A percentile compares a stretch with the other conserved stretches of the same genome.
These are phyloP conservation scores for Mortierella sp. DNA, from an alignment of 371 early-diverging fungal genomes.

Conservation along the genomic window DNA sequence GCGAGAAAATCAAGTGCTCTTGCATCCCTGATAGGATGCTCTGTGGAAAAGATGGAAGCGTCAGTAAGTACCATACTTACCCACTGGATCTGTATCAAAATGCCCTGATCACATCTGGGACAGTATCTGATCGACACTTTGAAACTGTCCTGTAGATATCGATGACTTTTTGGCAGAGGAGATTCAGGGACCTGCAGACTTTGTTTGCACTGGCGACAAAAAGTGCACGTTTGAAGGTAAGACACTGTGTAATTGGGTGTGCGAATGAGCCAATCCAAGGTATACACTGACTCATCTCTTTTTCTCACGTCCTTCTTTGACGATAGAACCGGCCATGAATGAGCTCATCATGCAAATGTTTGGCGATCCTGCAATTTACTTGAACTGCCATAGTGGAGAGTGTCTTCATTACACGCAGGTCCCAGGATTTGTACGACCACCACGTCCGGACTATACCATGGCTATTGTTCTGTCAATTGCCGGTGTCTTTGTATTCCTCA, in stretches of 20 bases:
- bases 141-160: conserved; percentile 58
- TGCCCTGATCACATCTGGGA: background rate
- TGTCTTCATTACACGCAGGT: conserved; percentile 90
- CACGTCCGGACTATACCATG: conserved; percentile 66
- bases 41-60: conserved; percentile 81
- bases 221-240: conserved; percentile 75
- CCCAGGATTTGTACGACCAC: conserved; percentile 77
- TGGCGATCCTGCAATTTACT: conserved; percentile 80
- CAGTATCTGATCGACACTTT: no score
- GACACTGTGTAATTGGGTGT: background rate
- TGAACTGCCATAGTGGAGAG: conserved; percentile 81
- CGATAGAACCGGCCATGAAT: conserved; percentile 80
- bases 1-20: conserved; percentile 73
- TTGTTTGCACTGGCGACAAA: conserved; percentile 65
- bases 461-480: conserved; percentile 69
- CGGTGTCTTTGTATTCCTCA: conserved; percentile 67
- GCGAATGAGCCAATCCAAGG: background rate
- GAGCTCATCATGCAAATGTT: conserved; percentile 76
- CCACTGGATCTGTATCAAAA: background rate
- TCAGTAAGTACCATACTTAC: conserved; percentile 57
- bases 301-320: background rate
- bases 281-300: background rate
- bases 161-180: conserved; percentile 76
- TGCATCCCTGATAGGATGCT: conserved; percentile 81
- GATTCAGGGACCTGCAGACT: conserved; percentile 80